A percentile compares a stretch with the other conserved stretches of the same genome.
Evolutionary conservation across 306 rosid species (phyloP).

Genomic region (Castanospermum australe): DNA sequence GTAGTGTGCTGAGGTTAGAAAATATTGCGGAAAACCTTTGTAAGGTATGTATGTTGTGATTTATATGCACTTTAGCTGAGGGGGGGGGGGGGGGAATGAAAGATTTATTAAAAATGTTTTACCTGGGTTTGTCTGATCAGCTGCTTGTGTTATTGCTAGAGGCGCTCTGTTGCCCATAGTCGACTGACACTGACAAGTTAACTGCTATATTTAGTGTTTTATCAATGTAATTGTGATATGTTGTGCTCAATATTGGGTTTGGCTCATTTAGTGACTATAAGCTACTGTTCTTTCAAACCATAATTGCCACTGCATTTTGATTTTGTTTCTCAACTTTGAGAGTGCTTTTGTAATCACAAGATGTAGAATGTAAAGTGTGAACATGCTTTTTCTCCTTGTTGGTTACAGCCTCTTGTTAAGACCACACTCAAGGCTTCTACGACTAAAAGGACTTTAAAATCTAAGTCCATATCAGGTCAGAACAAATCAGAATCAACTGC

Average conservation of each 20-base stretch:
- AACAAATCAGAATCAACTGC: conserved; percentile 39
- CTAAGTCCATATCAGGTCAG: conserved; percentile 36
- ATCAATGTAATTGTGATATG: neutral
- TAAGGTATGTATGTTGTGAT: neutral
- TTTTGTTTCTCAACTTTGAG: neutral
- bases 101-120: neutral
- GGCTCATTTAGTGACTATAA: conserved; percentile 11
- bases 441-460: conserved; percentile 40
- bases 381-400: conserved; percentile 16
- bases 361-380: neutral
- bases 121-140: neutral
- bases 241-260: neutral
- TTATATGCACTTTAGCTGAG: neutral
- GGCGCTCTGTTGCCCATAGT: neutral
- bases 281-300: neutral
- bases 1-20: neutral
- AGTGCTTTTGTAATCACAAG: neutral
- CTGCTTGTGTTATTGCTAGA: neutral
- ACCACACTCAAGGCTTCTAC: conserved; percentile 40
- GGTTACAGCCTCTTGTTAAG: conserved; percentile 61
- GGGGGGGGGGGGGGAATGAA: neutral
- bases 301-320: conserved; percentile 2
- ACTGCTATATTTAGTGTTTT: neutral
- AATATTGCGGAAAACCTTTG: neutral
- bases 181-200: neutral